Base-by-base conservation (phyloP, 306 rosid species). In the Castanea sativa region DNA sequence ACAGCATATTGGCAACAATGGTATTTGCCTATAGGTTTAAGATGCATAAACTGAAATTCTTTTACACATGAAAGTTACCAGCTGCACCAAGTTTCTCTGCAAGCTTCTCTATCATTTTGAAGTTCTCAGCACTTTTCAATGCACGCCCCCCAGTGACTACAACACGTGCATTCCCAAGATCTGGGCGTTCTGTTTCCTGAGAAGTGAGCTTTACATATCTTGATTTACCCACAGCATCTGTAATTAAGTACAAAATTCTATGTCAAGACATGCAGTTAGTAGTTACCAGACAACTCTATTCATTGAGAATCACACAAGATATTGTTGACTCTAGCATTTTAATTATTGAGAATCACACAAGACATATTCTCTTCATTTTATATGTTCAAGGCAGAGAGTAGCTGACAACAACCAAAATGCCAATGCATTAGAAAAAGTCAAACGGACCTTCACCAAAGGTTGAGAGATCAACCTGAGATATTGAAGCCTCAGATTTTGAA, bases 381-480 rank as follows among this genome's bases (percentile, higher is more conserved):
- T 23, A 51, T 76, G 30, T 84, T 75, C 23, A 79, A 73, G 43
- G 16, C 70, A 69, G 71, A 67, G 55, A 6, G 7, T 58, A 33
- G 49, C 78, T 25, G 27, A 4, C 68, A 32, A 38, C 41, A 25
- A 4, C 59, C 29, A 41, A 59, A 83, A 64, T 63, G 33, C 74
- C 63, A 21, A 52, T 73, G 77, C 78, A 56, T 49, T 60, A 75
- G 78, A 76, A 85, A 83, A 70, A 67, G 82, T 73, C 63, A 70
- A 85, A 85, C 97, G 58, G 70, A 94, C 99, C 99, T 88, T 88
- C 94, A 71, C 73, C 85, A 69, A 92, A 85, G 82, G 92, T 86
- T 89, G 97, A 94, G 91, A 92, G 97, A 85, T 94, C 97, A 81
- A 94, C 93, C 89, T 92, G 89, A 77, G 95, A 87, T 75, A 94